A percentile compares a stretch with the other conserved stretches of the same genome.
Conservation (phyloP, 495 filamentous ascomycete species). For the Lasiosphaeris hirsuta region DNA sequence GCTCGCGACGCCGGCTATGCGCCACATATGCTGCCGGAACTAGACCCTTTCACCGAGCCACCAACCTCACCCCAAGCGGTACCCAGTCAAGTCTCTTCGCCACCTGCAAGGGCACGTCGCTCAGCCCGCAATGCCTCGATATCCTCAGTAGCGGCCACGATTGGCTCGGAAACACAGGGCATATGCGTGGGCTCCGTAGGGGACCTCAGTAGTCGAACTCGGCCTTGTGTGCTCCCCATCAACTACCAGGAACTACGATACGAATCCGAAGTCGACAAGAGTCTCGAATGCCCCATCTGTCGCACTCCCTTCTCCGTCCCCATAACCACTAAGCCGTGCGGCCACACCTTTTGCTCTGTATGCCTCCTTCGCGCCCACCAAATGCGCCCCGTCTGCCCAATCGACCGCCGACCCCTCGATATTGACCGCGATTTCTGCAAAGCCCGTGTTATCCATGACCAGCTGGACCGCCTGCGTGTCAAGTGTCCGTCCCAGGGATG, state of each 20-base stretch:
- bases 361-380: conserved; percentile 63
- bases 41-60: too few relatives aligned
- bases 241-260: conserved; percentile 74
- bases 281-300: conserved; percentile 82
- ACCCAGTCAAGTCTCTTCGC: too few relatives aligned
- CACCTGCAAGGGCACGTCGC: too few relatives aligned
- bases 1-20: background rate
- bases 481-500: conserved; percentile 72
- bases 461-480: conserved; percentile 75
- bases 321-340: conserved; percentile 63
- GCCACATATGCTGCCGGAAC: too few relatives aligned
- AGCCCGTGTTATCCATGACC: conserved; percentile 44
- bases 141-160: too few relatives aligned
- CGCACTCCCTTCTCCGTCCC: conserved; percentile 70
- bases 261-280: conserved; percentile 63
- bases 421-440: conserved; percentile 25
- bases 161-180: too few relatives aligned
- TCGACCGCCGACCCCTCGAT: conserved; percentile 47
- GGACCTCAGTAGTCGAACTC: conserved; percentile 3
- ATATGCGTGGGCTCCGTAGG: background rate
- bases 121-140: too few relatives aligned
- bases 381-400: conserved; percentile 45
- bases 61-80: too few relatives aligned
- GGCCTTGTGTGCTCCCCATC: conserved; percentile 17
- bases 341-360: conserved; percentile 63